phyloP scores from a whole-genome alignment of 176 grass and related monocot species.

The Raddia guianensis region DNA sequence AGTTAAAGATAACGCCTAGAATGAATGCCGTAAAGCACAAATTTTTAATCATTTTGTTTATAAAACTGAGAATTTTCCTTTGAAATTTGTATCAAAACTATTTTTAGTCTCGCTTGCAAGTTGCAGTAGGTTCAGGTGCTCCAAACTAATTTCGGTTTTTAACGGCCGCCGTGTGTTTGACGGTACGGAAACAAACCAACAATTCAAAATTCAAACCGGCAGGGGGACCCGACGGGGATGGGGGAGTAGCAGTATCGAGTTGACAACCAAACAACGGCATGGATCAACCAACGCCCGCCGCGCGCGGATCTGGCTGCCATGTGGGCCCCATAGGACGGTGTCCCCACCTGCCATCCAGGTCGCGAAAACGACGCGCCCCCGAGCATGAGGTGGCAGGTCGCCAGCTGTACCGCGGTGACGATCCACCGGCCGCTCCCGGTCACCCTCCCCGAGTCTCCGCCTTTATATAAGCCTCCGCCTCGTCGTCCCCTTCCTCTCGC shows the following conservation, averaged over 20 bases:
- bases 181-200: slow-evolving; percentile 33
- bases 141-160: slow-evolving; percentile 7
- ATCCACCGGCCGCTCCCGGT: slow-evolving; percentile 38
- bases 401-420: slow-evolving; percentile 52
- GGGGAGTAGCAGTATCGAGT: no score
- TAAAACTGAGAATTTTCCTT: no score
- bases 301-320: not conserved
- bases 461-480: slow-evolving; percentile 35
- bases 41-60: no score
- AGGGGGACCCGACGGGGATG: not conserved
- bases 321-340: accelerated
- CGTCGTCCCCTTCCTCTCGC: slow-evolving; percentile 31
- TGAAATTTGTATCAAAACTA: no score
- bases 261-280: slow-evolving; percentile 47
- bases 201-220: slow-evolving; percentile 58
- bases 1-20: no score
- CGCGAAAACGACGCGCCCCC: slow-evolving; percentile 28
- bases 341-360: slow-evolving; percentile 44
- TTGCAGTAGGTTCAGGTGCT: not conserved
- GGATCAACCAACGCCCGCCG: not conserved
- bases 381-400: slow-evolving; percentile 42
- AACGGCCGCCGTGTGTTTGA: slow-evolving; percentile 40
- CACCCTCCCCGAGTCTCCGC: not conserved
- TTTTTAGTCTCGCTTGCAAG: not conserved
- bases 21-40: no score